phyloP scores from a whole-genome alignment of 257 asterid species.

The Prunella vulgaris region DNA sequence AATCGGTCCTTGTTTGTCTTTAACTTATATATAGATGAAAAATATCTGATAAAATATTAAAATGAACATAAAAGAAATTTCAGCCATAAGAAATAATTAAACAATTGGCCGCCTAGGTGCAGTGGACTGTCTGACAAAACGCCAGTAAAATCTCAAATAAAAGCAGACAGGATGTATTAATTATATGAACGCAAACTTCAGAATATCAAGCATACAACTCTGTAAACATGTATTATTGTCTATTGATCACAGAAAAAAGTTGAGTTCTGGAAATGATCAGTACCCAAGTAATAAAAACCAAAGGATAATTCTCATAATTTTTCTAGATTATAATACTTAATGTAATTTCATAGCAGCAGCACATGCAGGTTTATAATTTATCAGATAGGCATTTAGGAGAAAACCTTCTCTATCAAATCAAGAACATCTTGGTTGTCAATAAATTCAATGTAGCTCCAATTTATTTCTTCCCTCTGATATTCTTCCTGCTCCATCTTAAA shows the following conservation, averaged over 20 bases:
- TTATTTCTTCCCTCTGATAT: slow-evolving; percentile 80
- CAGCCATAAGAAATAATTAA: background rate
- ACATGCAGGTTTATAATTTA: background rate
- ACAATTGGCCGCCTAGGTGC: background rate
- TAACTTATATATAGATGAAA: background rate
- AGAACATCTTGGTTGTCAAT: slow-evolving; percentile 99
- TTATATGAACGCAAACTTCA: background rate
- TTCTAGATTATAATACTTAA: background rate
- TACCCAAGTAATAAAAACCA: slow-evolving; percentile 5
- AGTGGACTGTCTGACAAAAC: background rate
- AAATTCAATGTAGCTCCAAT: slow-evolving; percentile 98
- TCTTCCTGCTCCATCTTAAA: slow-evolving; percentile 99
- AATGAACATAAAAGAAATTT: background rate
- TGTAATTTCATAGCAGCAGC: background rate
- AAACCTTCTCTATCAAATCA: slow-evolving; percentile 95
- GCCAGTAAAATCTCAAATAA: background rate
- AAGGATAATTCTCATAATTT: background rate
- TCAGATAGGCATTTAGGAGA: slow-evolving; percentile 20
- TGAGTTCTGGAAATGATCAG: slow-evolving; percentile 1
- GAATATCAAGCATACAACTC: slow-evolving; percentile 4
- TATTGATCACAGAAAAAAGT: background rate
- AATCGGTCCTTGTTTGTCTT: background rate
- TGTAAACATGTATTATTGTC: background rate
- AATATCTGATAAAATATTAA: background rate
- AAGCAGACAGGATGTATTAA: background rate